These are phyloP conservation scores for Diaporthe batatas DNA, from an alignment of 2,329 filamentous ascomycete genomes.

Conservation along the genomic window DNA sequence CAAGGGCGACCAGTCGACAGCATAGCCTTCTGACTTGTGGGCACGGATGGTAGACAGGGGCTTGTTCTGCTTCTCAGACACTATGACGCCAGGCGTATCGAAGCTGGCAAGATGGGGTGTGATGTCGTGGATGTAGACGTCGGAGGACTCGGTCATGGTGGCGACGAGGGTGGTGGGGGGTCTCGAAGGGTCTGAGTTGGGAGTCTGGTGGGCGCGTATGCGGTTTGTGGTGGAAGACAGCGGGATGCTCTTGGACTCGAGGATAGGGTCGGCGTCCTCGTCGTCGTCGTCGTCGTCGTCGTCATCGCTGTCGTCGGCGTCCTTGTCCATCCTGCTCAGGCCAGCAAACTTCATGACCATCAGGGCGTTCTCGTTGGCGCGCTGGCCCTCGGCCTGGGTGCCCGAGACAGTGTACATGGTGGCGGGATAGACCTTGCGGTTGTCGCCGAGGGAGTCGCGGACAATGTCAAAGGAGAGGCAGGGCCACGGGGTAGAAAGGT, in stretches of 20 bases:
- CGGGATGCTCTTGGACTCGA: slow-evolving; percentile 92
- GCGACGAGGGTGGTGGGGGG: slow-evolving; percentile 88
- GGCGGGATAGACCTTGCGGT: slow-evolving; percentile 92
- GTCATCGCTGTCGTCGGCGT: slow-evolving; percentile 74
- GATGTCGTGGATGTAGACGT: slow-evolving; percentile 94
- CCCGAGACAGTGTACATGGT: slow-evolving; percentile 96
- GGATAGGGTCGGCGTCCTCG: slow-evolving; percentile 86
- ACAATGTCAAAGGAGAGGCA: slow-evolving; percentile 97
- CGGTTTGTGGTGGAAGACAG: slow-evolving; percentile 92
- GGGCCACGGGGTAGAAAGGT: slow-evolving; percentile 93
- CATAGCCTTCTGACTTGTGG: slow-evolving; percentile 95
- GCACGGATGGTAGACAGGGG: slow-evolving; percentile 88
- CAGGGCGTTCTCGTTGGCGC: slow-evolving; percentile 88
- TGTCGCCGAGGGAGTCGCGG: slow-evolving; percentile 86
- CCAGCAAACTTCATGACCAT: slow-evolving; percentile 98
- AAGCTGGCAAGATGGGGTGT: slow-evolving; percentile 91
- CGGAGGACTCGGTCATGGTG: slow-evolving; percentile 89
- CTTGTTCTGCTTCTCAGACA: slow-evolving; percentile 88
- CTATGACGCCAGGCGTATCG: slow-evolving; percentile 85
- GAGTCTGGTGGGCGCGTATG: slow-evolving; percentile 87
- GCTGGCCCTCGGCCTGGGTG: slow-evolving; percentile 85
- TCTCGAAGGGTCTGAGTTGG: slow-evolving; percentile 76
- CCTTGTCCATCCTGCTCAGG: slow-evolving; percentile 86
- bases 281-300: slow-evolving; percentile 81
- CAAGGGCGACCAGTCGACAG: slow-evolving; percentile 93